Conservation (phyloP, 257 asterid genomes). For the Rhazya stricta region DNA sequence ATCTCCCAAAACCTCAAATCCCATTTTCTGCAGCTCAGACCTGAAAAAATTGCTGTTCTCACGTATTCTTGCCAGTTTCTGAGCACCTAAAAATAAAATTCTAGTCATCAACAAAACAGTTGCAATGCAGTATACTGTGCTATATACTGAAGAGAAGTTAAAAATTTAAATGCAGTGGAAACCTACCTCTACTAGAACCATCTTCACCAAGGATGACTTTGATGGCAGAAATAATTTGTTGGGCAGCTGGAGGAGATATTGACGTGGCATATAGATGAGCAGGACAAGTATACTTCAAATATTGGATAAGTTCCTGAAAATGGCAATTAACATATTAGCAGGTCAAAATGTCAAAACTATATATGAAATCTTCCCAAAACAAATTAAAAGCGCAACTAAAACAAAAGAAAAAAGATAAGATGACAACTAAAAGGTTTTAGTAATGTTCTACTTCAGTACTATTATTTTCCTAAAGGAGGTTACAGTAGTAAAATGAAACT, state of each 20-base stretch:
- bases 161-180: not conserved
- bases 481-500: not conserved
- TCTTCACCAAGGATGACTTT: slow-evolving; percentile 95
- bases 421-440: no score
- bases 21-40: slow-evolving; percentile 91
- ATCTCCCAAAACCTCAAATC: slow-evolving; percentile 97
- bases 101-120: slow-evolving; percentile 1
- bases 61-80: slow-evolving; percentile 77
- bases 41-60: slow-evolving; percentile 94
- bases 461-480: not conserved
- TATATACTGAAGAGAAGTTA: not conserved
- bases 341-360: not conserved
- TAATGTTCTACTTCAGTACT: no score
- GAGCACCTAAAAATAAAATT: slow-evolving; percentile 63
- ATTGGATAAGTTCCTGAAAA: slow-evolving; percentile 77
- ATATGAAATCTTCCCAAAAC: not conserved
- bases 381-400: not conserved
- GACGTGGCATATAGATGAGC: slow-evolving; percentile 98
- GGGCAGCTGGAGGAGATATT: slow-evolving; percentile 91
- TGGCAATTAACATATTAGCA: slow-evolving; percentile 10
- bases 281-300: slow-evolving; percentile 81
- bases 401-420: not conserved
- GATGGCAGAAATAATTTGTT: slow-evolving; percentile 87
- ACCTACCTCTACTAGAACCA: slow-evolving; percentile 88
- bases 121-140: not conserved